Conservation (phyloP, 768 basidiomycete species). For the Filobasidium floriforme region DNA sequence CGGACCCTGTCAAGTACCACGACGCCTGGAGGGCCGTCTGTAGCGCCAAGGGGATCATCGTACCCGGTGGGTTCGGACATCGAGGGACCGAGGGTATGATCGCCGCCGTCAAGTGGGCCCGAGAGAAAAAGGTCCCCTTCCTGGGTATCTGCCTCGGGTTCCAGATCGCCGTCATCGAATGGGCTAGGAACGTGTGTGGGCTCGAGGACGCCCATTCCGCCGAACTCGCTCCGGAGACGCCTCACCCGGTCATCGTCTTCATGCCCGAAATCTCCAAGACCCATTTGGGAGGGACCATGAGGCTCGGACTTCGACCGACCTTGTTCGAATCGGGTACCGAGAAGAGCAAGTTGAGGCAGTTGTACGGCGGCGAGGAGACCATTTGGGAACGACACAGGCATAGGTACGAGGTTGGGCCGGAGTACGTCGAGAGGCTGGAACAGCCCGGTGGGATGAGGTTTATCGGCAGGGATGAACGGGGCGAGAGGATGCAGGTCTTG, state of each 20-base stretch:
- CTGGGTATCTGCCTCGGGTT: conserved; percentile 95
- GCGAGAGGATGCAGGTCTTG: conserved; percentile 93
- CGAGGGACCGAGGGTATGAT: conserved; percentile 98
- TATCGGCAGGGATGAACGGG: conserved; percentile 85
- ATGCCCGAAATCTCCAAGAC: conserved; percentile 99
- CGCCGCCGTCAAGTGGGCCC: conserved; percentile 91
- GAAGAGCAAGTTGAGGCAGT: conserved; percentile 57
- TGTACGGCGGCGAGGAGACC: conserved; percentile 72
- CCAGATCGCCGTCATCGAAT: conserved; percentile 93
- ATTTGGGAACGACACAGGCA: conserved; percentile 97
- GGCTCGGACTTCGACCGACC: conserved; percentile 93
- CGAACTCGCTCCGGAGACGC: conserved; percentile 58
- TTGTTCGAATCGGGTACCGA: conserved; percentile 69
- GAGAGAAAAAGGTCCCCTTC: conserved; percentile 91
- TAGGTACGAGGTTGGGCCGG: conserved; percentile 91
- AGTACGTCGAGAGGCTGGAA: conserved; percentile 65
- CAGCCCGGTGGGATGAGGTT: conserved; percentile 63
- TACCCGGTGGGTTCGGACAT: conserved; percentile 89
- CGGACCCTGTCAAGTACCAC: conserved; percentile 78
- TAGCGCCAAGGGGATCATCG: conserved; percentile 84
- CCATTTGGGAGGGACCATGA: conserved; percentile 99
- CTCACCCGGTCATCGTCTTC: conserved; percentile 77
- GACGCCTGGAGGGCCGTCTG: conserved; percentile 92
- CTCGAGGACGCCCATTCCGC: conserved; percentile 75
- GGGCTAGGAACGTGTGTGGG: conserved; percentile 74